These are phyloP conservation scores for Talaromyces marneffei DNA, from an alignment of 2,329 filamentous ascomycete species.

Conservation along the genomic window DNA sequence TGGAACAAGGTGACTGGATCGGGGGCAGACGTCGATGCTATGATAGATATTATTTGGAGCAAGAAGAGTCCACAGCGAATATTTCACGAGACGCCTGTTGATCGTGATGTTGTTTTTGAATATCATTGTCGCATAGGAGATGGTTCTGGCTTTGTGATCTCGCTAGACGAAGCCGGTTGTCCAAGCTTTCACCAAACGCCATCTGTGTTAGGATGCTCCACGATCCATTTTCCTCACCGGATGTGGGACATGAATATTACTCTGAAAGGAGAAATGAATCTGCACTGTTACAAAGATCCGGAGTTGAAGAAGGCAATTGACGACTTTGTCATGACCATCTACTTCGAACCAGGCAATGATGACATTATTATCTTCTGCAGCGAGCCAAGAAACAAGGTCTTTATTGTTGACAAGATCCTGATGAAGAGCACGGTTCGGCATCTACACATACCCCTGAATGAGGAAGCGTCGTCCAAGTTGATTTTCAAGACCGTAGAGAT, in stretches of 20 bases:
- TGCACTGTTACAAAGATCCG: constrained; percentile 17
- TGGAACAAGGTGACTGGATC: constrained; percentile 16
- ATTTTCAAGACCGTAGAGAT: constrained; percentile 35
- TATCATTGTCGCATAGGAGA: constrained; percentile 33
- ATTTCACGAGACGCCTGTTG: constrained; percentile 24
- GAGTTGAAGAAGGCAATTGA: constrained; percentile 27
- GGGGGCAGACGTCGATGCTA: constrained; percentile 36
- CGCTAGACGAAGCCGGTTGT: constrained; percentile 29
- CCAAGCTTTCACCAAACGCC: constrained; percentile 24
- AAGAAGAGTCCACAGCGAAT: constrained; percentile 19
- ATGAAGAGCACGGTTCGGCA: constrained; percentile 33
- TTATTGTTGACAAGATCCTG: constrained; percentile 29
- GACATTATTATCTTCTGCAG: constrained; percentile 25
- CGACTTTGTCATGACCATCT: constrained; percentile 30
- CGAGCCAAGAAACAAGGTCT: constrained; percentile 20
- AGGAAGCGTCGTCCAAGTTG: constrained; percentile 18
- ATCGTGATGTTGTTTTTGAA: constrained; percentile 30
- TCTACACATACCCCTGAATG: constrained; percentile 18
- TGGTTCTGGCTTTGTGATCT: constrained; percentile 28
- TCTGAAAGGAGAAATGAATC: constrained; percentile 24
- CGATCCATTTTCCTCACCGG: constrained; percentile 34
- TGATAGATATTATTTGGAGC: constrained; percentile 29
- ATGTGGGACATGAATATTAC: constrained; percentile 37
- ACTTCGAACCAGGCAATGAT: constrained; percentile 25
- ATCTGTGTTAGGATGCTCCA: constrained; percentile 29